Evolutionary conservation across 345 rosid species (phyloP).

Genomic region (Psidium friedrichsthalianum): DNA sequence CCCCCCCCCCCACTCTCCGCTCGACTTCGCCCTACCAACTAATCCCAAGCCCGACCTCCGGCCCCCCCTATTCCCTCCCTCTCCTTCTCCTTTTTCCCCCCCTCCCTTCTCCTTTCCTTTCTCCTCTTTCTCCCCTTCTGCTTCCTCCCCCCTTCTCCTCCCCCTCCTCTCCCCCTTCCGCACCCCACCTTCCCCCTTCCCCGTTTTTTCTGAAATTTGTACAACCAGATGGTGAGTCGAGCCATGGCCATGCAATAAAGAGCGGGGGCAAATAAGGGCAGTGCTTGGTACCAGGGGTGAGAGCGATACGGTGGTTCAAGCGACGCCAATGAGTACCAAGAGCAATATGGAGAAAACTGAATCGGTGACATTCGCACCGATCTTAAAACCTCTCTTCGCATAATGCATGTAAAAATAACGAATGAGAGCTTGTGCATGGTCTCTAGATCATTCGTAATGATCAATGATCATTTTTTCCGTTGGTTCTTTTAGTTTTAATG

Average conservation of each 20-base stretch:
- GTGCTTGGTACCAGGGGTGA: constrained; percentile 43
- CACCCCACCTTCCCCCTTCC: too few relatives aligned
- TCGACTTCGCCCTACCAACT: too few relatives aligned
- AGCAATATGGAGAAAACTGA: constrained; percentile 21
- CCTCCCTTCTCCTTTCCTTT: too few relatives aligned
- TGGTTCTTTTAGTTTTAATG: neutral
- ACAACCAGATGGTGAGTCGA: constrained; percentile 24
- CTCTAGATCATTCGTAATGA: neutral
- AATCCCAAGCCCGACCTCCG: too few relatives aligned
- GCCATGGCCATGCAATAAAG: constrained; percentile 16
- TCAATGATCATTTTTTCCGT: neutral
- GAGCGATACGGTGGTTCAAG: constrained; percentile 19
- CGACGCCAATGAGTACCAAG: constrained; percentile 19
- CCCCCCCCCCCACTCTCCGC: too few relatives aligned
- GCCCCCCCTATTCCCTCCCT: too few relatives aligned
- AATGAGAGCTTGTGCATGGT: neutral
- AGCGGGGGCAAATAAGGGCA: constrained; percentile 21
- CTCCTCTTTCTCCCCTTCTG: too few relatives aligned
- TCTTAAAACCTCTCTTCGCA: constrained; percentile 21
- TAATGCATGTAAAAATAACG: constrained; percentile 14
- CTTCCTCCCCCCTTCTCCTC: too few relatives aligned
- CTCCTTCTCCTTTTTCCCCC: too few relatives aligned
- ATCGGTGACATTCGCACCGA: constrained; percentile 22
- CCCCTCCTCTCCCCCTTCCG: too few relatives aligned
- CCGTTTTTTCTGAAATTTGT: too few relatives aligned